A percentile compares a stretch with the other conserved stretches of the same genome.
Evolutionary conservation across 2,329 filamentous ascomycete genomes (phyloP).

Genomic region (Fusarium bulbicola): DNA sequence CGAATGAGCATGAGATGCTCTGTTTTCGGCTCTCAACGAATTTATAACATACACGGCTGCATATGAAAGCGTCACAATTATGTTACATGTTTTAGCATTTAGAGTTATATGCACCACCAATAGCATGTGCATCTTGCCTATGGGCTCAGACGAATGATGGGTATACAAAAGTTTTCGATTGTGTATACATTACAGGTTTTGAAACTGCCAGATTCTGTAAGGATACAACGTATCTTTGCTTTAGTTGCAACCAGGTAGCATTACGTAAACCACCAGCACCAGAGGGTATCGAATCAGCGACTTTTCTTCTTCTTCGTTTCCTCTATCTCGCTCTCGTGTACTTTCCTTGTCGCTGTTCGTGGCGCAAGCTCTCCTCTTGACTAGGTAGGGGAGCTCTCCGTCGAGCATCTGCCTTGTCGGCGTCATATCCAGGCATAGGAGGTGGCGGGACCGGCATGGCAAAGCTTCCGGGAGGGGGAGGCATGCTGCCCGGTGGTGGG

Average conservation of each 20-base stretch:
- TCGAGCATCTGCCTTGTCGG: conserved; percentile 46
- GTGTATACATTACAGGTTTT: conserved; percentile 13
- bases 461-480: conserved; percentile 47
- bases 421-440: conserved; percentile 49
- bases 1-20: background rate
- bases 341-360: conserved; percentile 75
- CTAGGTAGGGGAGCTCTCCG: conserved; percentile 79
- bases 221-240: background rate
- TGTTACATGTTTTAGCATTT: background rate
- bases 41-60: background rate
- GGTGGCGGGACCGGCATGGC: conserved; percentile 50
- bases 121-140: background rate
- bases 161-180: conserved; percentile 9
- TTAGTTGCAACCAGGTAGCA: background rate
- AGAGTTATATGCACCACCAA: background rate
- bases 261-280: conserved; percentile 38
- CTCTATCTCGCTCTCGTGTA: conserved; percentile 63
- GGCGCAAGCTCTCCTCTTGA: conserved; percentile 82
- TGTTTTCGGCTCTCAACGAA: background rate
- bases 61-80: background rate
- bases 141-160: background rate
- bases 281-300: conserved; percentile 34
- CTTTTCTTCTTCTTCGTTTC: background rate
- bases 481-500: conserved; percentile 52
- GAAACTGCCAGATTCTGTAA: background rate